Evolutionary conservation across 495 filamentous ascomycete genomes (phyloP).

Genomic region (Tuber melanosporum): DNA sequence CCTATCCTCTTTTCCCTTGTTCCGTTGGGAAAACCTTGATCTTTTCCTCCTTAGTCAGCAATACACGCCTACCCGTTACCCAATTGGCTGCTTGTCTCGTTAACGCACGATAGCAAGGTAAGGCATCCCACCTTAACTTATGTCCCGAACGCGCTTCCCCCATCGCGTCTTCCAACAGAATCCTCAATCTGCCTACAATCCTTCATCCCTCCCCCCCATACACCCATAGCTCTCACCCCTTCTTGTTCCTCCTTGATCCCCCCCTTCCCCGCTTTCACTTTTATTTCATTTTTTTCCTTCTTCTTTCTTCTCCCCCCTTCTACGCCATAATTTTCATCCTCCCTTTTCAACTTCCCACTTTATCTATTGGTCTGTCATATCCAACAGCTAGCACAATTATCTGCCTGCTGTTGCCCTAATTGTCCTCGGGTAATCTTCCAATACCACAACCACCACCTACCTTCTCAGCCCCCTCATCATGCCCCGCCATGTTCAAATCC

Average conservation of each 20-base stretch:
- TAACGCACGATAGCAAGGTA: background rate
- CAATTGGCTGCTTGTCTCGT: background rate
- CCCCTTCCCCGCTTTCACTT: background rate
- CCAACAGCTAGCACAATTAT: constrained; percentile 41
- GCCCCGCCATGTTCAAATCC: constrained; percentile 25
- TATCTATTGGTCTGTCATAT: constrained; percentile 24
- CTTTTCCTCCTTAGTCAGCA: background rate
- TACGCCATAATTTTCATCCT: constrained; percentile 10
- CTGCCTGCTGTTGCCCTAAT: constrained; percentile 45
- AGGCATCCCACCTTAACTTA: background rate
- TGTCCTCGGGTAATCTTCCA: constrained; percentile 62
- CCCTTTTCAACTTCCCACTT: constrained; percentile 10
- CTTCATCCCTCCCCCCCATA: background rate
- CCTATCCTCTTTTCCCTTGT: background rate
- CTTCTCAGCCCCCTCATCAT: constrained; percentile 44
- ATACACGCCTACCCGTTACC: background rate
- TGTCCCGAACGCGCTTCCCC: background rate
- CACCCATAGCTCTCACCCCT: constrained; percentile 8
- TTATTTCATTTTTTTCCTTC: constrained; percentile 45
- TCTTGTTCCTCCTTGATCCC: constrained; percentile 15
- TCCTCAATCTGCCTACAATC: background rate
- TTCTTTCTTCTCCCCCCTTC: constrained; percentile 42
- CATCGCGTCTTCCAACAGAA: constrained; percentile 1
- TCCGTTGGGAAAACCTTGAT: background rate
- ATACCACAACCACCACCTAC: constrained; percentile 56